These are phyloP conservation scores for Boletus tomentosulus DNA, from an alignment of 768 basidiomycete species.

Conservation along the genomic window DNA sequence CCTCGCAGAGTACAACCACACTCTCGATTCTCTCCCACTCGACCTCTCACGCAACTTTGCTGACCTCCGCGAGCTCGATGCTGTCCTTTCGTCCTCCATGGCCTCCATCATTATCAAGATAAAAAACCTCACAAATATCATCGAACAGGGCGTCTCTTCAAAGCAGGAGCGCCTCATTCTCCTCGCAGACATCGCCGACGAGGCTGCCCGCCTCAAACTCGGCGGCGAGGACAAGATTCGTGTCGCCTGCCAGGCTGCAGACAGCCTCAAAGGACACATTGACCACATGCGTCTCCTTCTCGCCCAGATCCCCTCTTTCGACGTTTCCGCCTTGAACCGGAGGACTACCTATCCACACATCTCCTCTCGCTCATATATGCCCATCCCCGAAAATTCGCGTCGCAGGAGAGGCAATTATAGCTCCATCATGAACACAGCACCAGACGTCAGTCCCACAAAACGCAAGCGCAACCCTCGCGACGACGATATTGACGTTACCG, in stretches of 20 bases:
- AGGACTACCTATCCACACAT: constrained; percentile 76
- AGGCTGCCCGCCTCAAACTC: constrained; percentile 84
- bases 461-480: constrained; percentile 57
- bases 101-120: constrained; percentile 78
- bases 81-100: constrained; percentile 89
- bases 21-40: constrained; percentile 88
- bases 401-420: constrained; percentile 54
- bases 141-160: constrained; percentile 54
- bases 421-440: constrained; percentile 46
- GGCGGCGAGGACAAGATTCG: constrained; percentile 98
- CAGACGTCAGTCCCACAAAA: constrained; percentile 63
- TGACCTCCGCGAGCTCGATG: constrained; percentile 97
- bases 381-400: constrained; percentile 64
- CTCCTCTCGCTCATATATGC: constrained; percentile 62
- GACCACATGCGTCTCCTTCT: constrained; percentile 60
- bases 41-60: constrained; percentile 93
- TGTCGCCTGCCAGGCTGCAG: constrained; percentile 86
- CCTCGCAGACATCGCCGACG: constrained; percentile 90
- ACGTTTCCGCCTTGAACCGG: constrained; percentile 51
- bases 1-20: constrained; percentile 83
- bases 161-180: constrained; percentile 81
- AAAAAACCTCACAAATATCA: constrained; percentile 65
- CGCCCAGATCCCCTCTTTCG: constrained; percentile 60
- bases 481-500: constrained; percentile 56
- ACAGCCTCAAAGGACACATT: constrained; percentile 70